A percentile compares a stretch with the other conserved stretches of the same genome.
These are phyloP conservation scores for Tolypocladium tundrense DNA, from an alignment of 2,329 filamentous ascomycete species.

Conservation along the genomic window DNA sequence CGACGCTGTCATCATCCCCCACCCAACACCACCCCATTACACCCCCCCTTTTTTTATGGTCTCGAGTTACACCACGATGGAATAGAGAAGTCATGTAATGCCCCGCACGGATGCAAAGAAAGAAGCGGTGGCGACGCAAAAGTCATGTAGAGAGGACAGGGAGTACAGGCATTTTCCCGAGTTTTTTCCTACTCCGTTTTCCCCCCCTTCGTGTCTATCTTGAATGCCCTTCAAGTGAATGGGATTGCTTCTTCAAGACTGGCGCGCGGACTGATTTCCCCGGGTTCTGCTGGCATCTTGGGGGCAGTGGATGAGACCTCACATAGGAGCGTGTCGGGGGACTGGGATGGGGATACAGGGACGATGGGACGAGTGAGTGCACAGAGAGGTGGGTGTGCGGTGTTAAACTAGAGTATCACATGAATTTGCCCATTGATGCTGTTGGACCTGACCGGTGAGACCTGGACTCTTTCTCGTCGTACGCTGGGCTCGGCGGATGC, in stretches of 20 bases:
- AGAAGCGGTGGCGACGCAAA: slow-evolving; percentile 24
- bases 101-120: slow-evolving; percentile 17
- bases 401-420: neutral
- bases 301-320: neutral
- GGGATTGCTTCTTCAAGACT: slow-evolving; percentile 10
- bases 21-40: neutral
- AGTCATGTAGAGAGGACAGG: slow-evolving; percentile 32
- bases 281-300: neutral
- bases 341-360: neutral
- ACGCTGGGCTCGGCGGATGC: neutral
- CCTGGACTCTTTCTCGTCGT: neutral
- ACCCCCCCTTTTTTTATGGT: slow-evolving; percentile 10
- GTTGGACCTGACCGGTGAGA: neutral
- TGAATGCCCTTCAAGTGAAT: slow-evolving; percentile 25
- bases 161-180: slow-evolving; percentile 23
- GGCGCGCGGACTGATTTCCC: neutral
- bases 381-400: neutral
- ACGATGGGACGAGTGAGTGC: neutral
- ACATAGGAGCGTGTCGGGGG: neutral
- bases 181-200: slow-evolving; percentile 11
- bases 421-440: neutral
- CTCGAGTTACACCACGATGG: slow-evolving; percentile 19
- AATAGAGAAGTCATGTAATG: slow-evolving; percentile 33
- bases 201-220: slow-evolving; percentile 9
- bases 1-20: slow-evolving; percentile 15